These are phyloP conservation scores for Suhomyces maxii DNA, from an alignment of 1,139 yeast species.

Conservation along the genomic window DNA sequence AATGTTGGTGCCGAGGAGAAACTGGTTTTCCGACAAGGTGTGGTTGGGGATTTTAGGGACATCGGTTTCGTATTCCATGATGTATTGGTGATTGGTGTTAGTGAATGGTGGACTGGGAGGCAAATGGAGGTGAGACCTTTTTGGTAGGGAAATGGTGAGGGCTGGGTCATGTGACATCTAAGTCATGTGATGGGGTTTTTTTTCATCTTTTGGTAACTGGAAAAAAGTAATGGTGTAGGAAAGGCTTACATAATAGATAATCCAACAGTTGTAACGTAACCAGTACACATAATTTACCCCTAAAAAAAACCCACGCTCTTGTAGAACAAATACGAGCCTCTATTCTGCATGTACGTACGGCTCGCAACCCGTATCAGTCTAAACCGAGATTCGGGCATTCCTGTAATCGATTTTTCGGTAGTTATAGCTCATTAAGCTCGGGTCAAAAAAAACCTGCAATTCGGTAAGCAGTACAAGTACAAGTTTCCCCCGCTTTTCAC, in stretches of 20 bases:
- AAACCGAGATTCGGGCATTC: no score
- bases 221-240: no score
- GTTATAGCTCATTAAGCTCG: no score
- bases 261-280: background rate
- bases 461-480: background rate
- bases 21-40: slow-evolving; percentile 74
- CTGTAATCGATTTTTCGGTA: no score
- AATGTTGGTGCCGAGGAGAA: slow-evolving; percentile 48
- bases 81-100: slow-evolving; percentile 2
- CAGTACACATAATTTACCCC: background rate
- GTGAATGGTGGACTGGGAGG: slow-evolving; percentile 2
- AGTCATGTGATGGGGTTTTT: no score
- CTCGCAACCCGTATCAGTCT: no score
- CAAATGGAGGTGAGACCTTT: slow-evolving; percentile 1
- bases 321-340: no score
- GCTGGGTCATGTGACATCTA: slow-evolving; percentile 1
- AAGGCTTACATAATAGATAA: no score
- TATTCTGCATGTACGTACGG: no score
- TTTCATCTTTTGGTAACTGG: no score
- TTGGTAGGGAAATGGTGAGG: background rate
- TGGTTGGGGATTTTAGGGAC: slow-evolving; percentile 75
- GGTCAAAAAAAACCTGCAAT: background rate
- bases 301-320: no score
- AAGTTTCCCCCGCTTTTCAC: slow-evolving; percentile 1
- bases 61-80: slow-evolving; percentile 45